Evolutionary conservation across 257 asterid genomes (phyloP).

Genomic region (Solanum clarkiae): DNA sequence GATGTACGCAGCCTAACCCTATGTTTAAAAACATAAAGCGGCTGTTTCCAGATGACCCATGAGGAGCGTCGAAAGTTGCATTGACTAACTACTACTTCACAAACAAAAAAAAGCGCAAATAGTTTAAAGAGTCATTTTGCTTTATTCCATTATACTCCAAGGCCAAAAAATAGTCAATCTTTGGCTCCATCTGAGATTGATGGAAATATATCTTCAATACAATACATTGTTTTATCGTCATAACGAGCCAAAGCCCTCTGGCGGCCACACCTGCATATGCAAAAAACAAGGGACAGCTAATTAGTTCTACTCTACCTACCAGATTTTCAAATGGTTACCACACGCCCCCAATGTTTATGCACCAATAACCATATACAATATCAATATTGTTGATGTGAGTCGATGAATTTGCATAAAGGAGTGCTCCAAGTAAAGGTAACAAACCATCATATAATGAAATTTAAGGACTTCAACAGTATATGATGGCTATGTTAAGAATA

Average conservation of each 20-base stretch:
- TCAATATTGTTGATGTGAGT: neutral
- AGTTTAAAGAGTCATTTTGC: too few relatives aligned
- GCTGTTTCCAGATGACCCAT: too few relatives aligned
- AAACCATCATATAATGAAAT: neutral
- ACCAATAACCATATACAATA: neutral
- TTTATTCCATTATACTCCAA: too few relatives aligned
- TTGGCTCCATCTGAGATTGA: too few relatives aligned
- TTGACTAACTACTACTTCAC: too few relatives aligned
- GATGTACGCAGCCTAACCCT: too few relatives aligned
- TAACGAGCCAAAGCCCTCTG: constrained; percentile 62
- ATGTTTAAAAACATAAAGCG: too few relatives aligned
- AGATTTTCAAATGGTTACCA: neutral
- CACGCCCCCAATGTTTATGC: neutral
- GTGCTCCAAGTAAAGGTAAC: neutral
- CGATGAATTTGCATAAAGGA: neutral
- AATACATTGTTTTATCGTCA: constrained; percentile 4
- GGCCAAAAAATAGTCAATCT: too few relatives aligned
- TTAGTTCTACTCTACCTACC: neutral
- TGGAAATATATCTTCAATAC: too few relatives aligned
- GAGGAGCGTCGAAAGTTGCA: too few relatives aligned
- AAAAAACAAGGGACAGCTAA: neutral
- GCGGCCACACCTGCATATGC: constrained; percentile 81
- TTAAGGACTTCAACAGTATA: neutral
- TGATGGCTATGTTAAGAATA: neutral
- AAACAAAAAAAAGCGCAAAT: too few relatives aligned